Evolutionary conservation across 352 stramenopile species (phyloP), one percentile per base, ranked within the genome.

Genomic region (Pythium aphanidermatum): DNA sequence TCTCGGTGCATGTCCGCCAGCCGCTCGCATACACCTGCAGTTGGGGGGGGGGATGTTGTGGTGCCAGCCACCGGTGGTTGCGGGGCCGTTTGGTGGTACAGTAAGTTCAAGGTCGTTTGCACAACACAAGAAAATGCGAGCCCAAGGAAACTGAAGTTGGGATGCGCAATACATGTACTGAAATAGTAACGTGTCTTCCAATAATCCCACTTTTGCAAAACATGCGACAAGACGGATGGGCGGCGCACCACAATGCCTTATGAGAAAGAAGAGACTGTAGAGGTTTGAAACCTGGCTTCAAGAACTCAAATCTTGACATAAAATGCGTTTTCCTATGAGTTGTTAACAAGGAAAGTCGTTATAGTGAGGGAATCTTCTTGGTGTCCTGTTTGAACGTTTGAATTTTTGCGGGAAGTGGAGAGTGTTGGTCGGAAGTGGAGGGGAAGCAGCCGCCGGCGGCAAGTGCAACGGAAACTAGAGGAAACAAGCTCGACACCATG

Each of bases 121-220:
- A 60, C 44, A 60, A 55, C 52, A 60, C 52, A 60, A 60, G 45
- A 54, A 60, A 31, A 49, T 50, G 48, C 43, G 26, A 10, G 20
- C 2, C 32, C 39, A 47, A 58, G 33, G 26, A 51, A 44, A 50
- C 39, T 57, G 28, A 56, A 50, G 31, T 57, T 49, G 48, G 27
- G 39, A 50, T 47, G 47, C 36, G 38, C 47, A 55, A 54, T 28
- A 47, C 7, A 19, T 49, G 9, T 46, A 59, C 51, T 59, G 44
- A 51, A 19, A 44, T 45, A 52, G 23, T 23, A 49, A 33, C 31
- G 51, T 33, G 27, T 46, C 46, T 3, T 31, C 10, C n/a, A n/a
- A 49, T 56, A 16, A 27, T 51, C 24, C 39, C 36, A 50, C 42
- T 32, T 17, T 57, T 26, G 3, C 23, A 16, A n/a, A 13, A 16